Evolutionary conservation across 1,284 basidiomycete genomes (phyloP).

Genomic region (Inonotus obliquus): DNA sequence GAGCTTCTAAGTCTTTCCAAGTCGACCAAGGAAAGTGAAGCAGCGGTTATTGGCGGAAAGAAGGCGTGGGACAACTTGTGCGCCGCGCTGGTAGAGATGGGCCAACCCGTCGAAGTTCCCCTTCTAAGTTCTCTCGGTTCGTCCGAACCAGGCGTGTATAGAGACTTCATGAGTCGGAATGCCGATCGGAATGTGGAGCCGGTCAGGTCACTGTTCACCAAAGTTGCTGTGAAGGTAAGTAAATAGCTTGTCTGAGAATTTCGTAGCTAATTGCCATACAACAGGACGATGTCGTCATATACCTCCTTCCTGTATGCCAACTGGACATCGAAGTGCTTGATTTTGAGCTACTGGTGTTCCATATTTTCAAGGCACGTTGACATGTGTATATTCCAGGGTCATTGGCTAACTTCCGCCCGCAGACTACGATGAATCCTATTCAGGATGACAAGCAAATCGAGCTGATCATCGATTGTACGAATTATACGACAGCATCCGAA

Average conservation of each 20-base stretch:
- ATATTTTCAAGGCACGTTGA: conserved; percentile 68
- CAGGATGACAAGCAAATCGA: conserved; percentile 57
- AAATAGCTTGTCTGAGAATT: conserved; percentile 3
- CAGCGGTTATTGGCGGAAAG: conserved; percentile 58
- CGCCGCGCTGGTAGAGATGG: conserved; percentile 71
- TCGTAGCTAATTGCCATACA: neutral
- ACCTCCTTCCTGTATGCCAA: conserved; percentile 59
- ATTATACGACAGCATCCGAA: conserved; percentile 72
- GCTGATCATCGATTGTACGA: conserved; percentile 80
- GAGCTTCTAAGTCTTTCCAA: conserved; percentile 73
- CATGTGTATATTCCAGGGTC: neutral
- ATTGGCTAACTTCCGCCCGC: neutral
- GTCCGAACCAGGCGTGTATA: conserved; percentile 54
- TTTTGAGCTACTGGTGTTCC: conserved; percentile 79
- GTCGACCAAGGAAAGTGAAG: conserved; percentile 53
- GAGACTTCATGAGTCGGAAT: conserved; percentile 68
- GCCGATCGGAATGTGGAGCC: conserved; percentile 55
- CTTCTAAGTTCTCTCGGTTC: conserved; percentile 46
- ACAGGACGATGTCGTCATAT: conserved; percentile 52
- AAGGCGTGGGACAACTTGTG: conserved; percentile 75
- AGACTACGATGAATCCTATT: conserved; percentile 39
- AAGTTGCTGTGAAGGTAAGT: conserved; percentile 40
- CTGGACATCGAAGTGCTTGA: conserved; percentile 83
- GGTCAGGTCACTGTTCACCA: conserved; percentile 67
- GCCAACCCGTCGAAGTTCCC: conserved; percentile 64